These are phyloP conservation scores for Pilatotrama ljubarskyi DNA, from an alignment of 768 basidiomycete species.

Conservation along the genomic window DNA sequence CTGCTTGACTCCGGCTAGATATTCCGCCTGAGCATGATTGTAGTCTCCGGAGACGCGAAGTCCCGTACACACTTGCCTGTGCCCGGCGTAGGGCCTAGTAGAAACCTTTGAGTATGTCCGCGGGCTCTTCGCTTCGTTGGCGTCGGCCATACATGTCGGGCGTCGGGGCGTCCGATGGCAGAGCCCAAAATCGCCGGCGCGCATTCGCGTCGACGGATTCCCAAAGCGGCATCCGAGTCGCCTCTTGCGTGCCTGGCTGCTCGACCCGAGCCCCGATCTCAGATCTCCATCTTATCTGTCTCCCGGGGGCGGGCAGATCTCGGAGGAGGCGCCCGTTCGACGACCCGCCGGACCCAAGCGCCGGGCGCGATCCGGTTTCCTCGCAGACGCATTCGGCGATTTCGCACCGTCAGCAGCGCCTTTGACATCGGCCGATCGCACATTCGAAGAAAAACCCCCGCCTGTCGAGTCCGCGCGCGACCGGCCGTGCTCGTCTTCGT, in stretches of 20 bases:
- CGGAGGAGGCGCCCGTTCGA: not conserved
- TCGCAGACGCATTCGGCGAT: not conserved
- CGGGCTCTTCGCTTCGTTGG: not conserved
- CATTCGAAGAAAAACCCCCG: no score
- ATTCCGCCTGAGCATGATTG: not conserved
- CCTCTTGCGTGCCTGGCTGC: slow-evolving; percentile 3
- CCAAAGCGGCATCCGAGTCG: not conserved
- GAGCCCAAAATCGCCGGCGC: not conserved
- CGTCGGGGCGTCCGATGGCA: not conserved
- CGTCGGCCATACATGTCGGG: not conserved
- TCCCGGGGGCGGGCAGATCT: slow-evolving; percentile 2
- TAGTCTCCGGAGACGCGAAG: not conserved
- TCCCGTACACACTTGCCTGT: no score
- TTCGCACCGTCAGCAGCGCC: not conserved
- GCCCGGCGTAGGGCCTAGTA: no score
- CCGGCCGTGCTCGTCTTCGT: not conserved
- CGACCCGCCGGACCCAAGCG: no score
- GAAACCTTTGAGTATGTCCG: no score
- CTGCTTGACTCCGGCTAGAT: not conserved
- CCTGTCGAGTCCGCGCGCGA: not conserved
- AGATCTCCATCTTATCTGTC: not conserved
- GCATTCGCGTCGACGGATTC: not conserved
- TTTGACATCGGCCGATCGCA: slow-evolving; percentile 1
- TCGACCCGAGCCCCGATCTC: slow-evolving; percentile 3
- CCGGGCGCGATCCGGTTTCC: slow-evolving; percentile 4